These are phyloP conservation scores for Phoenix dactylifera DNA, from an alignment of 176 grass and related monocot genomes.

Conservation along the genomic window DNA sequence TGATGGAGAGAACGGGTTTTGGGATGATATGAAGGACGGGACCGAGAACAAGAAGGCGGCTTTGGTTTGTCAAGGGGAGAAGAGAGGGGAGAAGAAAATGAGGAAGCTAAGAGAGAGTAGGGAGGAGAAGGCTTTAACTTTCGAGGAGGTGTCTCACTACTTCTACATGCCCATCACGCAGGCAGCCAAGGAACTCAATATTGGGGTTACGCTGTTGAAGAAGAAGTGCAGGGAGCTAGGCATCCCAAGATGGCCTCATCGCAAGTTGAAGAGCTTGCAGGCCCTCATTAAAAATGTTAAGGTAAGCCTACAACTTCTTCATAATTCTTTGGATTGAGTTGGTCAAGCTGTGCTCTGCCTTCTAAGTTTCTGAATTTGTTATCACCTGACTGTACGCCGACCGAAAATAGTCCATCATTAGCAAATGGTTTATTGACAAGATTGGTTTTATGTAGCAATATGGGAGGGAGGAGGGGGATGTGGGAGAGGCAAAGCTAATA, in stretches of 20 bases:
- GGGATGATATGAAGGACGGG: slow-evolving; percentile 30
- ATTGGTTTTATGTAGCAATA: slow-evolving; percentile 24
- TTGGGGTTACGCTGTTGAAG: slow-evolving; percentile 57
- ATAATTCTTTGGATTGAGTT: too few species aligned
- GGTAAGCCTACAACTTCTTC: slow-evolving; percentile 1
- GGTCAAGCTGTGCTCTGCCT: too few species aligned
- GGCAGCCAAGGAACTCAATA: slow-evolving; percentile 43
- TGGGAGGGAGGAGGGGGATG: slow-evolving; percentile 25
- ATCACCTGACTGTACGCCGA: too few species aligned
- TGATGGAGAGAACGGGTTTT: slow-evolving; percentile 27
- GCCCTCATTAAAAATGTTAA: slow-evolving; percentile 52
- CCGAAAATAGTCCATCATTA: too few species aligned
- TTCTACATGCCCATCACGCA: slow-evolving; percentile 68
- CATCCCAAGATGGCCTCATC: slow-evolving; percentile 60
- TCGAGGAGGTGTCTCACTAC: slow-evolving; percentile 43
- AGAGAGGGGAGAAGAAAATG: slow-evolving; percentile 1
- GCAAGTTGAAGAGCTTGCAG: slow-evolving; percentile 69
- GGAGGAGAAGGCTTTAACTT: slow-evolving; percentile 28
- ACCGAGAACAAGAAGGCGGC: background rate
- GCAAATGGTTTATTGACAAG: too few species aligned
- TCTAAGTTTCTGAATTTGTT: too few species aligned
- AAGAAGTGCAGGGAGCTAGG: slow-evolving; percentile 55
- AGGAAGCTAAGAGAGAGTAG: background rate
- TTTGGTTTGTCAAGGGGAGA: slow-evolving; percentile 11
- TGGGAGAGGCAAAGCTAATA: background rate